phyloP scores from a whole-genome alignment of 345 rosid species.

The Triadica sebifera region DNA sequence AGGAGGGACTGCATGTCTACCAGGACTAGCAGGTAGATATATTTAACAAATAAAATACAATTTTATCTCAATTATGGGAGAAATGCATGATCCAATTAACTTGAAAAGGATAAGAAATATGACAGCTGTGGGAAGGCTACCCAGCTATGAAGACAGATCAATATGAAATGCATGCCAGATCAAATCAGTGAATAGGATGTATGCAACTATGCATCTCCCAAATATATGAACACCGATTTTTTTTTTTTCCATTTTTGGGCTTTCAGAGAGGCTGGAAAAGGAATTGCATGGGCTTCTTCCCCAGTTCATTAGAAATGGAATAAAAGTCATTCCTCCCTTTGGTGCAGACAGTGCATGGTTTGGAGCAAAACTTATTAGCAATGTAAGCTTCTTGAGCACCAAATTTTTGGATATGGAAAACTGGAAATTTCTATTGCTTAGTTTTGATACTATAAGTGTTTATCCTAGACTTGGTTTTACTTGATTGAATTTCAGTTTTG shows the following conservation, averaged over 20 bases:
- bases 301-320: constrained; percentile 50
- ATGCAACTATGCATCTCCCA: too few species aligned
- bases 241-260: constrained; percentile 3
- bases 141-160: not conserved
- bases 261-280: constrained; percentile 77
- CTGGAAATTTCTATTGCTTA: not conserved
- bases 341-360: constrained; percentile 86
- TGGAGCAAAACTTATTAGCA: constrained; percentile 81
- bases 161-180: not conserved
- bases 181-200: not conserved
- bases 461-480: too few species aligned
- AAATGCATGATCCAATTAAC: not conserved
- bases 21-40: constrained; percentile 70
- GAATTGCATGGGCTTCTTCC: constrained; percentile 62
- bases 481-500: too few species aligned
- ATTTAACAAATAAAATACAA: not conserved
- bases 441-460: not conserved
- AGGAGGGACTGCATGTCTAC: constrained; percentile 81
- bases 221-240: not conserved
- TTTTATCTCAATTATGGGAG: too few species aligned
- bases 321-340: constrained; percentile 71
- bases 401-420: not conserved
- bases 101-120: not conserved
- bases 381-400: constrained; percentile 46
- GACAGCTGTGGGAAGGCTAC: too few species aligned